Base-by-base conservation (phyloP, 2,329 filamentous ascomycete genomes). In the Fusarium sp. region DNA sequence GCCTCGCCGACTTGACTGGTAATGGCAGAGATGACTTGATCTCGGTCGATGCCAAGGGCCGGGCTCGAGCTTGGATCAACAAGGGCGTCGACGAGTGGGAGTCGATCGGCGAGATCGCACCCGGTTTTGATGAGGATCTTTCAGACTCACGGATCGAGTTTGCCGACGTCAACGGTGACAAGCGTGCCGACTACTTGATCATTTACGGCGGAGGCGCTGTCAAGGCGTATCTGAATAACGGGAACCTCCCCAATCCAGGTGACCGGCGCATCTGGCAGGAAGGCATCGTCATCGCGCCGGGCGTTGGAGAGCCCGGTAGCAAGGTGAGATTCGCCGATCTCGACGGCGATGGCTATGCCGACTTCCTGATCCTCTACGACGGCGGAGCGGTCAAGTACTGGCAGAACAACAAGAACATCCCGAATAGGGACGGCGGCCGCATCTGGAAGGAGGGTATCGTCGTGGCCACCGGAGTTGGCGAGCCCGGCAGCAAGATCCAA, bases 121-220 rank as follows among this genome's bases (percentile, higher is more conserved):
- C 60, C 12, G 64, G 64, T 18, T 36, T 52, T 3, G 55, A 60
- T 37, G 64, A 60, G 28, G 55, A 67, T 12, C 41, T 64, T 13
- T 60, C 54, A 1, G 6, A 6, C 10, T 30, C 60, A 5, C 27
- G 56, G 3, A 46, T 60, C 16, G 47, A 60, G n/a, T 60, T 63
- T 31, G 56, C 37, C 27, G 47, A 60, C 18, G 30, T 60, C 18
- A 46, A 44, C 30, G 40, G 56, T 12, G 48, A 47, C 15, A 30
- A 31, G 8, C 15, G 13, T 7, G 56, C 56, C 9, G 47, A 52
- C 39, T 60, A 39, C 47, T 10, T 69, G 5, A 28, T 66, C 43
- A 23, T 30, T 15, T 46, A 41, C 12, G 41, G 59, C 9, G 37
- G 53, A 7, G 30, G 30, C 3, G 39, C 50, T 11, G 34, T 58